Conservation (phyloP, 768 basidiomycete genomes). For the Suillus subalutaceus region DNA sequence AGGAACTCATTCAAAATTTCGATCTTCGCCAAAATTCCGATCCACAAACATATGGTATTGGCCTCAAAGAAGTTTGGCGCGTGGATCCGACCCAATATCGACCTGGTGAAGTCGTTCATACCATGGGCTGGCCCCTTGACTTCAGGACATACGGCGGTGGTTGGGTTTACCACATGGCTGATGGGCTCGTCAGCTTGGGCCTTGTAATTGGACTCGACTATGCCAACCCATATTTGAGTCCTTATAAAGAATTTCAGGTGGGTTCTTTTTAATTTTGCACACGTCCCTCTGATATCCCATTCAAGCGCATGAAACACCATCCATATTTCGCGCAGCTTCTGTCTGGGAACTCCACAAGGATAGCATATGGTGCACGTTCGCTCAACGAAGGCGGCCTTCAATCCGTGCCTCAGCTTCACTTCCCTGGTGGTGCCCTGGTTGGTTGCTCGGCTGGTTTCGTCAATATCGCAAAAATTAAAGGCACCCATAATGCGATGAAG, state of each 20-base stretch:
- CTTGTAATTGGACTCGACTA: conserved; percentile 95
- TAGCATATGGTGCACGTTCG: conserved; percentile 89
- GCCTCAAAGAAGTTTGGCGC: conserved; percentile 97
- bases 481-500: conserved; percentile 99
- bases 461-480: conserved; percentile 97
- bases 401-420: conserved; percentile 82
- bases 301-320: conserved; percentile 92
- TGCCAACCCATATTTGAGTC: conserved; percentile 88
- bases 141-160: conserved; percentile 81
- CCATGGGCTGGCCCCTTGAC: conserved; percentile 92
- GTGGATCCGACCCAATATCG: conserved; percentile 65
- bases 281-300: conserved; percentile 13
- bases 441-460: conserved; percentile 97
- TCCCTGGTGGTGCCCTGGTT: conserved; percentile 93
- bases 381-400: conserved; percentile 95
- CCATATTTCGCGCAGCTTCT: conserved; percentile 87
- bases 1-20: conserved; percentile 76
- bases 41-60: conserved; percentile 95
- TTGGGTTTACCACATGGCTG: conserved; percentile 95
- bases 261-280: conserved; percentile 22
- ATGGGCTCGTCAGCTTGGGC: conserved; percentile 86
- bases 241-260: conserved; percentile 93
- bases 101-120: conserved; percentile 84
- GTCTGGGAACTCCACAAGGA: conserved; percentile 66
- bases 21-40: conserved; percentile 66